phyloP scores from a whole-genome alignment of 2,329 filamentous ascomycete species.

The Pezicula rhizophila region DNA sequence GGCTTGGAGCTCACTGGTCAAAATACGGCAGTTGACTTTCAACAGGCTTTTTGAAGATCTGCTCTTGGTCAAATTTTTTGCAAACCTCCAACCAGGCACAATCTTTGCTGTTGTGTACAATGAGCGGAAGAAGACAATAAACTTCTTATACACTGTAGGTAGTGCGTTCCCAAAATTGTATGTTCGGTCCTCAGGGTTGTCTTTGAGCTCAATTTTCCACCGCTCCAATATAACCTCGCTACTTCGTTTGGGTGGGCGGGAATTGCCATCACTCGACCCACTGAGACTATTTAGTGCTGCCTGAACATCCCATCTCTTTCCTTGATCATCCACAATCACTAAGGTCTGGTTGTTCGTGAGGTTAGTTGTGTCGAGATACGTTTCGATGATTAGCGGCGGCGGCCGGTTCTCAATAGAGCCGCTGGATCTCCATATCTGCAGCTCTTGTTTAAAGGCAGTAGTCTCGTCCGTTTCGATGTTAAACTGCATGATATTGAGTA shows the following conservation, averaged over 20 bases:
- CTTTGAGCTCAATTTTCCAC: constrained; percentile 81
- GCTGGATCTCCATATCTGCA: constrained; percentile 75
- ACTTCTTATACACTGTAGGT: constrained; percentile 93
- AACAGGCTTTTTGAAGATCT: constrained; percentile 56
- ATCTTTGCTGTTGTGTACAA: constrained; percentile 78
- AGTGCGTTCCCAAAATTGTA: constrained; percentile 59
- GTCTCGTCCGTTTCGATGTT: constrained; percentile 93
- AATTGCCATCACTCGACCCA: constrained; percentile 29
- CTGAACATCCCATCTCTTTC: constrained; percentile 87
- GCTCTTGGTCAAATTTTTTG: constrained; percentile 63
- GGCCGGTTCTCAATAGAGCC: constrained; percentile 73
- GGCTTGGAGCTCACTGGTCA: constrained; percentile 47
- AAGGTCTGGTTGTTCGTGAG: constrained; percentile 81
- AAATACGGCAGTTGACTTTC: constrained; percentile 74
- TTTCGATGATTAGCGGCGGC: constrained; percentile 81
- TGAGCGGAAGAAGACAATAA: constrained; percentile 88
- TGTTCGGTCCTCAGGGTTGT: constrained; percentile 39
- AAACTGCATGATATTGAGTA: constrained; percentile 53
- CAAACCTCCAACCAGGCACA: constrained; percentile 80
- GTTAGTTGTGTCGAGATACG: constrained; percentile 74
- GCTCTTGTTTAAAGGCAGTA: constrained; percentile 75
- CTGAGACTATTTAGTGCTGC: constrained; percentile 69
- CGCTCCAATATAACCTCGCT: constrained; percentile 82
- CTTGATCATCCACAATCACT: constrained; percentile 80
- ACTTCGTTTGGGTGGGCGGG: constrained; percentile 34